These are phyloP conservation scores for Alliaria petiolata DNA, from an alignment of 345 rosid species.

Conservation along the genomic window DNA sequence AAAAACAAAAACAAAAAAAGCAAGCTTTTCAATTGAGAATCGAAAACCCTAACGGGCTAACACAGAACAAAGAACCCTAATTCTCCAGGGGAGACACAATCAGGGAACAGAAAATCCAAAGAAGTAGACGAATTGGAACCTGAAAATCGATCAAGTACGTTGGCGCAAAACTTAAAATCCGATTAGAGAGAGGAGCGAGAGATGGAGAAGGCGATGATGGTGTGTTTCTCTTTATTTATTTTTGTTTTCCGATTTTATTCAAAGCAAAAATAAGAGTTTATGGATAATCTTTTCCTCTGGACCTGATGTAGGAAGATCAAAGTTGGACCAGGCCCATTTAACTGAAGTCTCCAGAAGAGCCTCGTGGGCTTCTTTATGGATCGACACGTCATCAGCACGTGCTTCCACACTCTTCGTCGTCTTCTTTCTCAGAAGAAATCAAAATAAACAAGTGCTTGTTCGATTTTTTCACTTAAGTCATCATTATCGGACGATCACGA, in stretches of 20 bases:
- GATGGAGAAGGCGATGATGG: neutral
- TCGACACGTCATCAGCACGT: neutral
- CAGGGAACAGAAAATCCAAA: neutral
- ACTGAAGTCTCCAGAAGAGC: neutral
- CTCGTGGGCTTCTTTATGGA: neutral
- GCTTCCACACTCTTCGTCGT: neutral
- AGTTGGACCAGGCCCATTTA: neutral
- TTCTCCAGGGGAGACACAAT: neutral
- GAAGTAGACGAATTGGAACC: neutral
- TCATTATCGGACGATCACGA: too few relatives aligned
- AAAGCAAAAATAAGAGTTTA: too few relatives aligned
- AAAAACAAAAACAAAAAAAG: neutral
- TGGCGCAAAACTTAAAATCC: neutral
- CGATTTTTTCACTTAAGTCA: too few relatives aligned
- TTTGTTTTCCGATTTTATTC: neutral
- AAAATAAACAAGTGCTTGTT: too few relatives aligned
- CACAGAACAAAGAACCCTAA: neutral
- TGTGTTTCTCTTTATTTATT: neutral
- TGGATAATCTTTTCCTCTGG: too few relatives aligned
- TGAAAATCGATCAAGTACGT: neutral
- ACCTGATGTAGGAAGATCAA: neutral
- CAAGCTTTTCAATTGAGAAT: neutral
- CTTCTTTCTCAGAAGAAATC: too few relatives aligned
- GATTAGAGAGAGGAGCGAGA: neutral
- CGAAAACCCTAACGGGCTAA: neutral